These are phyloP conservation scores for Xerophyta viscosa DNA, from an alignment of 106 monocot species.

Conservation along the genomic window DNA sequence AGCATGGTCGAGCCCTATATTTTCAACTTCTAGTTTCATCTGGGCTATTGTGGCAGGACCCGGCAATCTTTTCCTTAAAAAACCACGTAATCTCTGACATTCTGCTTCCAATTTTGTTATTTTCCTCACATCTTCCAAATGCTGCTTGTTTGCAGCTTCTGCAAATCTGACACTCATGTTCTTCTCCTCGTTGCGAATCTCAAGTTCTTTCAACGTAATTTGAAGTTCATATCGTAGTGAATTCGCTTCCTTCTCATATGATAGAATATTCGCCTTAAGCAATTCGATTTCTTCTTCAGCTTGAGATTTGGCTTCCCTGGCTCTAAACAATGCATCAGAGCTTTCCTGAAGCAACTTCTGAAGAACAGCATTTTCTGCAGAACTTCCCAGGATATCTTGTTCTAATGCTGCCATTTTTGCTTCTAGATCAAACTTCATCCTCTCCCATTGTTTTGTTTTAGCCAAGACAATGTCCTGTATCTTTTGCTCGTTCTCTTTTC, in stretches of 20 bases:
- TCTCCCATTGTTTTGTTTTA: constrained; percentile 81
- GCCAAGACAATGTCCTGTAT: constrained; percentile 61
- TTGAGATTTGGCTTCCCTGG: constrained; percentile 69
- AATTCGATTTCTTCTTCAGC: constrained; percentile 68
- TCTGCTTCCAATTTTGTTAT: constrained; percentile 79
- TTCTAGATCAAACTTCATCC: constrained; percentile 58
- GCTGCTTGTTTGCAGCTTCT: constrained; percentile 75
- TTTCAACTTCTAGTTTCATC: constrained; percentile 93
- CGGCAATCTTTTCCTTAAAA: constrained; percentile 89
- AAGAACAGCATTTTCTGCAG: constrained; percentile 62
- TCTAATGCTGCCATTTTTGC: constrained; percentile 40
- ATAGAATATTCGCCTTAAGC: constrained; percentile 42
- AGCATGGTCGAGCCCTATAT: constrained; percentile 41
- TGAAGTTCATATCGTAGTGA: constrained; percentile 77
- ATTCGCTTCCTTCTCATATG: constrained; percentile 59
- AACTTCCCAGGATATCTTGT: constrained; percentile 37
- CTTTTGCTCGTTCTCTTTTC: constrained; percentile 75
- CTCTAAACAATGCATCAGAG: constrained; percentile 36
- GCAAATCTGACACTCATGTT: constrained; percentile 67
- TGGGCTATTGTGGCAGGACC: constrained; percentile 97
- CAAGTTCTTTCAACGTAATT: constrained; percentile 65
- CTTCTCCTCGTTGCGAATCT: constrained; percentile 83
- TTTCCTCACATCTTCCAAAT: constrained; percentile 76
- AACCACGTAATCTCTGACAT: constrained; percentile 82
- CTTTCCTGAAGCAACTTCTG: constrained; percentile 54